Evolutionary conservation across 2,329 filamentous ascomycete species (phyloP).

Genomic region (Microcyclospora tardicrescens): DNA sequence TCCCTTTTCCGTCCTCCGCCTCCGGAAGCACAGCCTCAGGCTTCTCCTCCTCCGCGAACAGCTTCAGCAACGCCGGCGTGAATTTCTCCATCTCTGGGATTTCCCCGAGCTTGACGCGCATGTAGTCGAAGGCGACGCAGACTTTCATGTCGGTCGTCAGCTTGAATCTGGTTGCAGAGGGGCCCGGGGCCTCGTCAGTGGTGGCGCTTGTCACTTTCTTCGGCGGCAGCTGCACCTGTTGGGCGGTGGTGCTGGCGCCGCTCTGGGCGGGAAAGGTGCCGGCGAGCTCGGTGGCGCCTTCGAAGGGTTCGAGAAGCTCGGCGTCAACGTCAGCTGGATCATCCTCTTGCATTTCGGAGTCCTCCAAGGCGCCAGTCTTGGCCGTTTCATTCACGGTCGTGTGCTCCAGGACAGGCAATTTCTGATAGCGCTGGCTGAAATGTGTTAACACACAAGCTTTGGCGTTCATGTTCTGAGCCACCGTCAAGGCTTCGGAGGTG

Average conservation of each 20-base stretch:
- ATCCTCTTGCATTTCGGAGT: conserved; percentile 6
- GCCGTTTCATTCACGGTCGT: conserved; percentile 13
- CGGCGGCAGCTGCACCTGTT: conserved; percentile 12
- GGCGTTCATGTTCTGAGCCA: conserved; percentile 68
- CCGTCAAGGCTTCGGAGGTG: conserved; percentile 66
- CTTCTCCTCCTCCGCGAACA: conserved; percentile 37
- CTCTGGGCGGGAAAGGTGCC: conserved; percentile 14
- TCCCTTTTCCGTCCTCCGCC: not conserved
- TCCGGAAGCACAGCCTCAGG: not conserved
- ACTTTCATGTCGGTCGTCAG: conserved; percentile 46
- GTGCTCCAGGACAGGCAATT: conserved; percentile 45
- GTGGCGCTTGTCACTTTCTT: conserved; percentile 6
- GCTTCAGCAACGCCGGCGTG: conserved; percentile 44
- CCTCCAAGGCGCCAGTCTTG: conserved; percentile 2
- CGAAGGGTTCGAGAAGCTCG: conserved; percentile 15
- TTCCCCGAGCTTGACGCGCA: conserved; percentile 58
- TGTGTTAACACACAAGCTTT: conserved; percentile 76
- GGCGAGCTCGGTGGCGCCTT: conserved; percentile 7
- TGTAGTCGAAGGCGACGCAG: conserved; percentile 66
- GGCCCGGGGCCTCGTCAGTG: conserved; percentile 5
- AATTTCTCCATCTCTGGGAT: conserved; percentile 54
- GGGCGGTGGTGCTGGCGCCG: conserved; percentile 2
- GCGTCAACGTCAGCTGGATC: conserved; percentile 7
- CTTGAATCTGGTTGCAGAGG: conserved; percentile 19
- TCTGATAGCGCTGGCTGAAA: conserved; percentile 88